A percentile compares a stretch with the other conserved stretches of the same genome.
phyloP scores from a whole-genome alignment of 2,329 filamentous ascomycete species.

The Coniochaeta sp. region DNA sequence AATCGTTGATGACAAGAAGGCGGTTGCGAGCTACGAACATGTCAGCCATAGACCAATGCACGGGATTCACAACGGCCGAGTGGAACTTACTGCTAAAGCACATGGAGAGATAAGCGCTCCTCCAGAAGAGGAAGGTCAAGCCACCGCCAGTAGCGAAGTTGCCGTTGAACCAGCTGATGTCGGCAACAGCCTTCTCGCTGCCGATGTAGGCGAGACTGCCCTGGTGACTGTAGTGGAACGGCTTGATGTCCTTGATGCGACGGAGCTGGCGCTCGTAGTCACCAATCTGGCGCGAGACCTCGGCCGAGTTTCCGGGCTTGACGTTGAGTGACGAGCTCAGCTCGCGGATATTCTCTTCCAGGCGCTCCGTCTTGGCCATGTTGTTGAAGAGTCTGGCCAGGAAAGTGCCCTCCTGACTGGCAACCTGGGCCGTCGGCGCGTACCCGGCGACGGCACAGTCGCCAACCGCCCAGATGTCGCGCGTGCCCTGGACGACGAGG shows the following conservation, averaged over 20 bases:
- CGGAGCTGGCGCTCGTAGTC: conserved; percentile 78
- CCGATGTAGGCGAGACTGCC: conserved; percentile 96
- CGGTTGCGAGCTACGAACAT: conserved; percentile 70
- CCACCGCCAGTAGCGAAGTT: conserved; percentile 91
- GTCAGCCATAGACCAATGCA: neutral
- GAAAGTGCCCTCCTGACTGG: conserved; percentile 91
- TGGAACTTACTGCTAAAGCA: conserved; percentile 90
- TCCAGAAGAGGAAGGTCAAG: conserved; percentile 97
- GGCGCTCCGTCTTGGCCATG: conserved; percentile 87
- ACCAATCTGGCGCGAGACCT: conserved; percentile 69
- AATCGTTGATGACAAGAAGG: conserved; percentile 86
- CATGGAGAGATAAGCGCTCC: conserved; percentile 97
- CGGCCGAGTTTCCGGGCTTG: conserved; percentile 58
- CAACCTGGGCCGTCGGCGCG: conserved; percentile 94
- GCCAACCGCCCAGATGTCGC: conserved; percentile 96
- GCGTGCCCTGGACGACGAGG: conserved; percentile 92
- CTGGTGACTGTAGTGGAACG: conserved; percentile 98
- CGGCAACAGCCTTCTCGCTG: conserved; percentile 90
- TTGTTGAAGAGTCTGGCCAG: conserved; percentile 95
- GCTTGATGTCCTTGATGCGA: conserved; percentile 88
- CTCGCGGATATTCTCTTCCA: conserved; percentile 68
- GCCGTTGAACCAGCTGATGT: conserved; percentile 94
- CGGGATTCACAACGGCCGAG: conserved; percentile 4
- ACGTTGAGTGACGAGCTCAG: conserved; percentile 59
- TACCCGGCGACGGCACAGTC: conserved; percentile 98